These are phyloP conservation scores for Aspergillus egyptiacus DNA, from an alignment of 495 filamentous ascomycete species.

Conservation along the genomic window DNA sequence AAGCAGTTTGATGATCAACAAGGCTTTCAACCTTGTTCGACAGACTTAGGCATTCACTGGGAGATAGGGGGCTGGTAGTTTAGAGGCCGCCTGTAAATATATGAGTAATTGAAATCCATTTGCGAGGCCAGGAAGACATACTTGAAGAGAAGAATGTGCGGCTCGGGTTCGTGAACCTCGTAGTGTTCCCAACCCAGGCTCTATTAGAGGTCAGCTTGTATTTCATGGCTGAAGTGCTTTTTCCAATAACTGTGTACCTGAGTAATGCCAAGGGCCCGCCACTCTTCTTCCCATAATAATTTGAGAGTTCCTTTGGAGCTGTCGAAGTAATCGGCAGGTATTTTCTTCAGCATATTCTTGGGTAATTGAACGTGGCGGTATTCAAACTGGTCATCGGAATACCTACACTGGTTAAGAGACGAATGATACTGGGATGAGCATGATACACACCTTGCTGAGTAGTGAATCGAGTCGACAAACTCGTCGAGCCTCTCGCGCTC, in stretches of 20 bases:
- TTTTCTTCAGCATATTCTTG: constrained; percentile 95
- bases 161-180: constrained; percentile 97
- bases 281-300: constrained; percentile 96
- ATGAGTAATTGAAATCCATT: neutral
- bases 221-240: constrained; percentile 18
- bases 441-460: constrained; percentile 69
- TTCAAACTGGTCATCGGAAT: constrained; percentile 82
- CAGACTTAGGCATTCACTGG: constrained; percentile 23
- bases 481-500: constrained; percentile 83
- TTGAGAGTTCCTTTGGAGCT: constrained; percentile 85
- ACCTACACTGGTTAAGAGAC: constrained; percentile 43
- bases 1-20: neutral
- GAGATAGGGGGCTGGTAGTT: constrained; percentile 72
- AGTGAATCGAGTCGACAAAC: constrained; percentile 87
- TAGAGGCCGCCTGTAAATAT: constrained; percentile 61
- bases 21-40: neutral
- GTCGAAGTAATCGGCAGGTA: constrained; percentile 94
- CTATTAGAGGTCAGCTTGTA: constrained; percentile 38
- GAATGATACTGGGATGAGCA: neutral
- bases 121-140: constrained; percentile 37
- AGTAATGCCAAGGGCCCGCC: constrained; percentile 92
- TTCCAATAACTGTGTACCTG: constrained; percentile 52
- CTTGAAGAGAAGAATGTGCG: constrained; percentile 98
- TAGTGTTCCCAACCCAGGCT: constrained; percentile 99
- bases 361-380: constrained; percentile 96